phyloP scores from a whole-genome alignment of 805 yeast genomes.

The Priceomyces carsonii region DNA sequence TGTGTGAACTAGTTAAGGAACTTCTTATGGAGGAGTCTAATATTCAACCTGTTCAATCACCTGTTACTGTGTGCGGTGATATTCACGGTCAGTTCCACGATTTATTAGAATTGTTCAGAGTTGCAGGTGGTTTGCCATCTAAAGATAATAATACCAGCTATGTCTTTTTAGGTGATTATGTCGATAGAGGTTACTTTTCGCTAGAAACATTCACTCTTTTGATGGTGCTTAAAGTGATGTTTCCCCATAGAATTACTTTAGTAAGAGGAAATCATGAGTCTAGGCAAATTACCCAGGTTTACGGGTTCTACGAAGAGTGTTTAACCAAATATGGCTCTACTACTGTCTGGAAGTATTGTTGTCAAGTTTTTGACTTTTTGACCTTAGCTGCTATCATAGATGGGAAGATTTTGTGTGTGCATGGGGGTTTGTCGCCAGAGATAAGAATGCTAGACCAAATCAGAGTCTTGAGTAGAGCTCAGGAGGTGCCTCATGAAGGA shows the following conservation, averaged over 20 bases:
- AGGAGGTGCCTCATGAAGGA: slow-evolving; percentile 98
- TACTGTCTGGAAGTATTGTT: slow-evolving; percentile 94
- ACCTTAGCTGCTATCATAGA: slow-evolving; percentile 95
- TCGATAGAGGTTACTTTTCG: slow-evolving; percentile 95
- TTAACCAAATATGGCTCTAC: slow-evolving; percentile 90
- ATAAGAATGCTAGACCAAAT: slow-evolving; percentile 97
- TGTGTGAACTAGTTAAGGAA: slow-evolving; percentile 94
- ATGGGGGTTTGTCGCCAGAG: slow-evolving; percentile 97
- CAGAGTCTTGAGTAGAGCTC: slow-evolving; percentile 91
- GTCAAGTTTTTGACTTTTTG: slow-evolving; percentile 92
- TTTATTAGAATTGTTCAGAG: slow-evolving; percentile 81
- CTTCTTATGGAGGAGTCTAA: slow-evolving; percentile 94
- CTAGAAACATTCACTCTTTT: slow-evolving; percentile 90
- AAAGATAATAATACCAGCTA: slow-evolving; percentile 64
- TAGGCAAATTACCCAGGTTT: slow-evolving; percentile 97
- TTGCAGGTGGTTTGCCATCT: slow-evolving; percentile 90
- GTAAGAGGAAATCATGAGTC: slow-evolving; percentile 98
- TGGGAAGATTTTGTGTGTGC: slow-evolving; percentile 92
- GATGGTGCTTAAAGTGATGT: slow-evolving; percentile 90
- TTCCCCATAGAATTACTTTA: slow-evolving; percentile 80
- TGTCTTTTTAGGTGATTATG: slow-evolving; percentile 92
- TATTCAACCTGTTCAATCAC: slow-evolving; percentile 89
- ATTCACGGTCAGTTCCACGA: slow-evolving; percentile 99
- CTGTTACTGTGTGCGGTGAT: slow-evolving; percentile 96
- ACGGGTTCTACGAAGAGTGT: slow-evolving; percentile 97